A percentile compares a stretch with the other conserved stretches of the same genome.
Evolutionary conservation across 306 rosid species (phyloP).

Genomic region (Casuarina glauca): DNA sequence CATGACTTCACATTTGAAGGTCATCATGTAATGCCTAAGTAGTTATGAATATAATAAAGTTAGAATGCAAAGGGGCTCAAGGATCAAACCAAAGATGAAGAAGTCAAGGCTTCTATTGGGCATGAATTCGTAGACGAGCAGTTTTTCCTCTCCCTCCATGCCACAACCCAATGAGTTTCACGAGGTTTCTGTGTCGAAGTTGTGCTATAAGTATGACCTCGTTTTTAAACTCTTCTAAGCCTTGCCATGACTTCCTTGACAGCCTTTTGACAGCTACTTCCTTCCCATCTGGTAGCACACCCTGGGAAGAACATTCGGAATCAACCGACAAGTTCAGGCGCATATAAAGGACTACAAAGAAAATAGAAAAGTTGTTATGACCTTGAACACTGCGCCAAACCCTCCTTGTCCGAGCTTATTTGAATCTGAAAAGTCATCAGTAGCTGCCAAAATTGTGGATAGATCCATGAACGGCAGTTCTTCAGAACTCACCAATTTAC

Average conservation of each 20-base stretch:
- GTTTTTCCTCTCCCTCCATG: conserved; percentile 31
- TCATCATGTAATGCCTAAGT: too few relatives aligned
- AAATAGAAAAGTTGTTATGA: neutral
- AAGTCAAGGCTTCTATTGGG: conserved; percentile 39
- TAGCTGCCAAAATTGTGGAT: conserved; percentile 3
- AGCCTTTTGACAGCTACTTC: conserved; percentile 41
- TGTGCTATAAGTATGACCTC: conserved; percentile 35
- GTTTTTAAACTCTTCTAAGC: conserved; percentile 38
- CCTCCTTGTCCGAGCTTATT: conserved; percentile 67
- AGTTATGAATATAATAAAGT: too few relatives aligned
- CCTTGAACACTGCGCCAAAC: conserved; percentile 58
- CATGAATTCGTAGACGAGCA: conserved; percentile 38
- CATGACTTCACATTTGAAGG: too few relatives aligned
- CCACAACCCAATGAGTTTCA: conserved; percentile 40
- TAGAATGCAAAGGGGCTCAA: neutral
- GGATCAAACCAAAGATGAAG: conserved; percentile 35
- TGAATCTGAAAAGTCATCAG: conserved; percentile 38
- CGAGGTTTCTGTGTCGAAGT: conserved; percentile 45
- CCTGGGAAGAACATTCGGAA: conserved; percentile 18
- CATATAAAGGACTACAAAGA: neutral
- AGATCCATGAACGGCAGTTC: conserved; percentile 44
- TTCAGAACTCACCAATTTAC: conserved; percentile 48
- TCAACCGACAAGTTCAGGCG: neutral
- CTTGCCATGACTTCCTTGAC: conserved; percentile 39
- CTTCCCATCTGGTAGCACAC: conserved; percentile 32